Evolutionary conservation across 2,329 filamentous ascomycete species (phyloP), one percentile per base, ranked within the genome.

Genomic region (Diaporthe sp.): DNA sequence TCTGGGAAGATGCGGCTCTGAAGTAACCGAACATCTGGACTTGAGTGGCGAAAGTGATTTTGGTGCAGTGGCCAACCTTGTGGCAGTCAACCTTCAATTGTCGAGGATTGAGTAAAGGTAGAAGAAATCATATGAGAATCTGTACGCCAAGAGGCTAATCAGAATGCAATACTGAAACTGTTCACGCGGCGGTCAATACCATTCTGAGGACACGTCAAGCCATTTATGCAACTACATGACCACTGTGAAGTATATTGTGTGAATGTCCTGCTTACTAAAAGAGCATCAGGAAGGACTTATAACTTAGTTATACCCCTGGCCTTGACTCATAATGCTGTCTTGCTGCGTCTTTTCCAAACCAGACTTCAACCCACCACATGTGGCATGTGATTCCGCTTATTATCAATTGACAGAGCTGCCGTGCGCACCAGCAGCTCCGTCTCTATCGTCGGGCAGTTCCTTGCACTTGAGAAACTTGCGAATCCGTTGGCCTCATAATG

Each of bases 1-100:
- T 68, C 65, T 39, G 46, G 49, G 22, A 28, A 17, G 65, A 68
- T 51, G 46, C 46, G 31, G 65, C 65, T 68, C 65, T 68, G 34
- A 39, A 6, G 13, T 31, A 65, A 46, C 46, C 46, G n/a, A 53
- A 53, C 46, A 22, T 53, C 34, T 68, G 46, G 46, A 10, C 15
- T 22, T 17, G 5, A 22, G 46, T 68, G 65, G 46, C 62, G 22
- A 53, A 15, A 25, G 8, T 25, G 8, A 25, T 37, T 22, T n/a
- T 39, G 28, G 9, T 51, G 62, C 62, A 19, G 6, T 17, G 22
- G 12, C 44, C 25, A 53, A n/a, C 19, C 19, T 68, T 17, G 19
- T 37, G 22, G 28, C 42, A 25, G 19, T 25, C 28, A 37, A 51
- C 22, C 42, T 34, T 67, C 28, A 67, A 34, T 25, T n/a, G 1